Percentiles rank a stretch among this genome's conserved stretches.
Evolutionary conservation across 768 basidiomycete species (phyloP).

Genomic region (Boletus subcaerulescens): DNA sequence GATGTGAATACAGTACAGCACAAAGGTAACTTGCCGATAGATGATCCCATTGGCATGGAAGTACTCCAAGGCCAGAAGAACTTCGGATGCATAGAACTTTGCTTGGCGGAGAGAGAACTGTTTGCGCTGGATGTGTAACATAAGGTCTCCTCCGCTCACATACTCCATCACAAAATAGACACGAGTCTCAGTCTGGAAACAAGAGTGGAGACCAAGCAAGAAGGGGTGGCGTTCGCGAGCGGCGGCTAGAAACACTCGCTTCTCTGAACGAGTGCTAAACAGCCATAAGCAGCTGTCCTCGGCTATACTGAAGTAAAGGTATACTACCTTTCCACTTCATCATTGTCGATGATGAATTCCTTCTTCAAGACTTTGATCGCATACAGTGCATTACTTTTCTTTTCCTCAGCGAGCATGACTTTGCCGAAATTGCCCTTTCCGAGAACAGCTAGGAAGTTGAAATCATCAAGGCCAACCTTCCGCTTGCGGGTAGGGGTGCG

Average conservation of each 20-base stretch:
- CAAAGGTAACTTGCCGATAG: constrained; percentile 67
- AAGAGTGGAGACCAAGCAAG: constrained; percentile 93
- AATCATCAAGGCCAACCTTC: constrained; percentile 95
- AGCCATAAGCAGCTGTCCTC: constrained; percentile 2
- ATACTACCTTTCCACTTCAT: constrained; percentile 94
- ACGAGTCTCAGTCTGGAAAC: constrained; percentile 99
- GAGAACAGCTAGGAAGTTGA: constrained; percentile 97
- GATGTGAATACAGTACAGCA: neutral
- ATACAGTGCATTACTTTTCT: constrained; percentile 80
- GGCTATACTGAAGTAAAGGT: neutral
- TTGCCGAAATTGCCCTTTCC: constrained; percentile 99
- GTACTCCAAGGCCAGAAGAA: constrained; percentile 92
- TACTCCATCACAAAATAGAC: constrained; percentile 99
- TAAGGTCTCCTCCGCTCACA: constrained; percentile 96
- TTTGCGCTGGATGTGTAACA: constrained; percentile 98
- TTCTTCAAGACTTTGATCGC: constrained; percentile 99
- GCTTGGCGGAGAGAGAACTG: constrained; percentile 98
- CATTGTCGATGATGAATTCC: constrained; percentile 99
- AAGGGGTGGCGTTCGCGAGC: constrained; percentile 97
- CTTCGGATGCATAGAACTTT: constrained; percentile 98
- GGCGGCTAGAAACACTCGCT: constrained; percentile 97
- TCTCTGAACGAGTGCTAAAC: constrained; percentile 92
- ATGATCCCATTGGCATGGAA: constrained; percentile 99
- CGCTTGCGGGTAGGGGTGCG: constrained; percentile 56
- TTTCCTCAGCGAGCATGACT: constrained; percentile 99